Percentiles rank a stretch among this genome's conserved stretches.
These are phyloP conservation scores for Aspergillus homomorphus DNA, from an alignment of 495 filamentous ascomycete genomes.

Conservation along the genomic window DNA sequence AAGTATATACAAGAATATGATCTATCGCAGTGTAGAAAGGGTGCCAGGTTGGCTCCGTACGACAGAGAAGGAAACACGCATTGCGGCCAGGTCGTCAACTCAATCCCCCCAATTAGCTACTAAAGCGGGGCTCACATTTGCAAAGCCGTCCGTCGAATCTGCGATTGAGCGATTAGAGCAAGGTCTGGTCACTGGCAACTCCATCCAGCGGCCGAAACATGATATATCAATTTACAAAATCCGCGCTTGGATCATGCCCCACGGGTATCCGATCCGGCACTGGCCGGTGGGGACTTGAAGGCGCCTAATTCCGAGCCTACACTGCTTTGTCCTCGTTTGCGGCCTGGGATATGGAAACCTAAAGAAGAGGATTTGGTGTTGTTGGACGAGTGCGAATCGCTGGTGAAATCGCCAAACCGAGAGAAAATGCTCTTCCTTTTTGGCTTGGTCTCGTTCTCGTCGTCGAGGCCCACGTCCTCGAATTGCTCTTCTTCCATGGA, in stretches of 20 bases:
- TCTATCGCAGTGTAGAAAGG: neutral
- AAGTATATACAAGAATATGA: neutral
- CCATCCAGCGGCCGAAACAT: neutral
- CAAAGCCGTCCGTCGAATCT: neutral
- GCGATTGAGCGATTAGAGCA: neutral
- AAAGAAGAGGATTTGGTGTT: slow-evolving; percentile 51
- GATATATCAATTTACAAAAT: neutral
- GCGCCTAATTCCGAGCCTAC: slow-evolving; percentile 65
- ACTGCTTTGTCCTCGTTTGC: slow-evolving; percentile 72
- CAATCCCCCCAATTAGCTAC: too few species aligned
- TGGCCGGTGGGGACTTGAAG: slow-evolving; percentile 40
- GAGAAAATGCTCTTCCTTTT: slow-evolving; percentile 85
- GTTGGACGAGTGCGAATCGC: slow-evolving; percentile 36
- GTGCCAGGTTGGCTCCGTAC: neutral
- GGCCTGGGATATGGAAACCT: slow-evolving; percentile 65
- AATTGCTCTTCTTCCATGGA: slow-evolving; percentile 73
- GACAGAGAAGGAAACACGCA: neutral
- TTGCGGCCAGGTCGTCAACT: neutral
- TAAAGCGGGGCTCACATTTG: neutral
- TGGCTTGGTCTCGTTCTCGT: slow-evolving; percentile 61
- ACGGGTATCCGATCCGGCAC: slow-evolving; percentile 27
- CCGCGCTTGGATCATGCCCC: slow-evolving; percentile 18
- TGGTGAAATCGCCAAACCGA: slow-evolving; percentile 68
- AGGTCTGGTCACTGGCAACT: neutral
- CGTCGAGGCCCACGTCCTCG: slow-evolving; percentile 86